Evolutionary conservation across 2,329 filamentous ascomycete species (phyloP), one percentile per base, ranked within the genome.

Genomic region (Nigrospora osmanthi): DNA sequence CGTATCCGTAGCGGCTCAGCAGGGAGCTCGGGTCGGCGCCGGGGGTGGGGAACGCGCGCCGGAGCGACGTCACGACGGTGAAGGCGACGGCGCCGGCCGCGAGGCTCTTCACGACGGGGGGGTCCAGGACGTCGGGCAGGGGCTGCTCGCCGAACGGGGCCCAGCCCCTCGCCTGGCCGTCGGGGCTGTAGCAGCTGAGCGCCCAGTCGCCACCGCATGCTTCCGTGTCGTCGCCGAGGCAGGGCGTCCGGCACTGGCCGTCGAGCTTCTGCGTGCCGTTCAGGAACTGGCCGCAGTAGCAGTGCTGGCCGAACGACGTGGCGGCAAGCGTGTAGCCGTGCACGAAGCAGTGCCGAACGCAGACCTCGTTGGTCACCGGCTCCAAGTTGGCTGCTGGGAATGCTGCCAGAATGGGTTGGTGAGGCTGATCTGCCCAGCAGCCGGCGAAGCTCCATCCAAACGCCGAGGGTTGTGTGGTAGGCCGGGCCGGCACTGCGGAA

Each of bases 201-300:
- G 67, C 63, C 60, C 66, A 65, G 44, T 57, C 49, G 14, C 75
- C 76, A 39, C 77, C 78, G 52, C 78, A 81, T 6, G 64, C 63
- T 54, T 77, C 61, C 11, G 54, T 58, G 2, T 49, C 48, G 50
- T 77, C 69, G 17, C 73, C 76, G 42, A 69, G 66, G 55, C 78
- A 81, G 1, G 69, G 59, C 53, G 67, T 70, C 36, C 59, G 58
- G 61, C 78, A 81, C 12, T 55, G 51, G 9, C 56, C 60, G 38
- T 68, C 66, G 15, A 78, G 54, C 49, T 64, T 61, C 40, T 64
- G 57, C 28, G 63, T 67, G 36, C 62, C 61, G 23, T 56, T 58
- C 15, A 73, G 53, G 19, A 54, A 53, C 49, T 70, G 63, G 14
- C 69, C 72, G 49, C 72, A 77, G 54, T 69, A 73, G 58, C 72